Conservation (phyloP, 805 yeast genomes). For the Candida dendrica region DNA sequence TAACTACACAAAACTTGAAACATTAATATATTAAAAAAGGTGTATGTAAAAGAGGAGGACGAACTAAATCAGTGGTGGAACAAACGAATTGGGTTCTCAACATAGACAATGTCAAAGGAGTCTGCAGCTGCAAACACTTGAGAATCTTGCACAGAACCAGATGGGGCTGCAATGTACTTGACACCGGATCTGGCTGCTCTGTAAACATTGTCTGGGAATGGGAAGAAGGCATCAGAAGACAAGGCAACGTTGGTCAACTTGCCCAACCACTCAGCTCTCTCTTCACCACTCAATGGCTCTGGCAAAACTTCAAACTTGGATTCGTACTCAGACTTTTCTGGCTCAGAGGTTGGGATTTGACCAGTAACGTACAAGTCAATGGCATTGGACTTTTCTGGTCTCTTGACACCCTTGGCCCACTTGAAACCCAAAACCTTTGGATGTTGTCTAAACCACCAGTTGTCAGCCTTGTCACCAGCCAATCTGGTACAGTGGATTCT, state of each 20-base stretch:
- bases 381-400: slow-evolving; percentile 98
- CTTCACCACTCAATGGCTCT: slow-evolving; percentile 70
- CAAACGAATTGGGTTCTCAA: slow-evolving; percentile 93
- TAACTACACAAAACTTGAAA: neutral
- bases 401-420: slow-evolving; percentile 97
- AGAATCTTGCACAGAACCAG: slow-evolving; percentile 96
- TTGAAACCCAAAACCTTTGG: slow-evolving; percentile 87
- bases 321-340: slow-evolving; percentile 89
- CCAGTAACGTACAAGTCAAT: slow-evolving; percentile 89
- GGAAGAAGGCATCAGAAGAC: slow-evolving; percentile 98
- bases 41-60: too few species aligned
- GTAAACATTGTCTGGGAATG: slow-evolving; percentile 98
- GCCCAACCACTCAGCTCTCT: slow-evolving; percentile 80
- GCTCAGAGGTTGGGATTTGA: slow-evolving; percentile 86
- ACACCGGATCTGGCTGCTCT: slow-evolving; percentile 97
- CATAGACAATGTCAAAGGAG: slow-evolving; percentile 81
- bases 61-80: slow-evolving; percentile 74
- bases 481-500: slow-evolving; percentile 98
- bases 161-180: slow-evolving; percentile 91
- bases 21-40: neutral
- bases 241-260: slow-evolving; percentile 82
- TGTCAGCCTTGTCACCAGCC: slow-evolving; percentile 99
- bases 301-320: slow-evolving; percentile 83
- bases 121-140: slow-evolving; percentile 96
- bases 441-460: slow-evolving; percentile 99